Percentiles rank a stretch among this genome's conserved stretches.
These are phyloP conservation scores for Argentina anserina DNA, from an alignment of 306 rosid species.

Conservation along the genomic window DNA sequence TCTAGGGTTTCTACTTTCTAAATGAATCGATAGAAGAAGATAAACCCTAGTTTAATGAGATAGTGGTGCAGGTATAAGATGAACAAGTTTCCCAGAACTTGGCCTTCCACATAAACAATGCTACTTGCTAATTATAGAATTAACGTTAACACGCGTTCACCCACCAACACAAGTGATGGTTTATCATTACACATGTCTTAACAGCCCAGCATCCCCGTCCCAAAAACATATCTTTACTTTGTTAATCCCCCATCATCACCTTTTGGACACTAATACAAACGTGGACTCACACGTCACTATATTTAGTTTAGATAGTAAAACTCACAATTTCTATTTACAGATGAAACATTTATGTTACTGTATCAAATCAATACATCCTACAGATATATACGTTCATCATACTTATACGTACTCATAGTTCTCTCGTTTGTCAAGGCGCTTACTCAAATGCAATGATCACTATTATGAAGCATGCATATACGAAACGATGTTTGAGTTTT, in stretches of 20 bases:
- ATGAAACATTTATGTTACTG: too few species aligned
- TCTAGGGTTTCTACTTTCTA: neutral
- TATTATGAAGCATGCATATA: too few species aligned
- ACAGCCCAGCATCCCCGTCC: slow-evolving; percentile 10
- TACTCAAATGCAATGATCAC: too few species aligned
- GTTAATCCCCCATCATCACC: neutral
- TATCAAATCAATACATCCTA: too few species aligned
- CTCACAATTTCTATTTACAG: too few species aligned
- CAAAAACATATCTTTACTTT: slow-evolving; percentile 5
- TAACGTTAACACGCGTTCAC: neutral
- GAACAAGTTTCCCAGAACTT: slow-evolving; percentile 2
- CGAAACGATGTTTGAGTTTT: too few species aligned
- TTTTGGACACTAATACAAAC: neutral
- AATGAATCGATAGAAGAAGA: neutral
- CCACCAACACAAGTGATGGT: neutral
- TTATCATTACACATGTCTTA: slow-evolving; percentile 13
- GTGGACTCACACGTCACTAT: too few species aligned
- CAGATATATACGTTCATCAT: neutral
- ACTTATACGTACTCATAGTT: too few species aligned
- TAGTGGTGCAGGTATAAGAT: slow-evolving; percentile 5
- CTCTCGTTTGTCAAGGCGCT: neutral
- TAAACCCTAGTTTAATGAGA: neutral
- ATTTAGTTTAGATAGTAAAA: too few species aligned
- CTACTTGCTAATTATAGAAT: neutral
- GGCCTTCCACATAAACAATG: slow-evolving; percentile 3